phyloP scores from a whole-genome alignment of 2,329 filamentous ascomycete genomes.

The Aspergillus chevalieri region DNA sequence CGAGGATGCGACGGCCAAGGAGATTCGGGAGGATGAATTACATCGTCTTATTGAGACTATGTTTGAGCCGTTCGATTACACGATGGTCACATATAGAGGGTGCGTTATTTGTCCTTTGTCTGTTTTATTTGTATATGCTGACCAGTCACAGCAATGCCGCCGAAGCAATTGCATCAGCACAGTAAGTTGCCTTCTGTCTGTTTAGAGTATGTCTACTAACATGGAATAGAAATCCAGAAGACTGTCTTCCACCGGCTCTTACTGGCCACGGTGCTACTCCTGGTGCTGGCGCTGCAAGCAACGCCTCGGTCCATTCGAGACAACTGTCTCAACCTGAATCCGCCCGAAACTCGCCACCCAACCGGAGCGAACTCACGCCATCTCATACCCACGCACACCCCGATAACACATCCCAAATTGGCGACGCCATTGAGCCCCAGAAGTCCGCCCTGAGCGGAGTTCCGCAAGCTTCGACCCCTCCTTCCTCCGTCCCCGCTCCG shows the following conservation, averaged over 20 bases:
- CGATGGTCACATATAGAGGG: constrained; percentile 69
- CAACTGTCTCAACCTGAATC: constrained; percentile 33
- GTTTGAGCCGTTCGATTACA: constrained; percentile 95
- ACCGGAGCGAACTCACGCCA: constrained; percentile 24
- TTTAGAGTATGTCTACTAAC: constrained; percentile 8
- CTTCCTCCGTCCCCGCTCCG: constrained; percentile 20
- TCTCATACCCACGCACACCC: constrained; percentile 22
- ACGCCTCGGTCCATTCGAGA: constrained; percentile 25
- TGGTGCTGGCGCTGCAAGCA: background rate
- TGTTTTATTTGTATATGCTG: constrained; percentile 3
- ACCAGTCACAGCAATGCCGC: constrained; percentile 24
- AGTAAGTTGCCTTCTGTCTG: constrained; percentile 19
- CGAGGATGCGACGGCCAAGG: constrained; percentile 89
- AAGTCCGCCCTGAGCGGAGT: constrained; percentile 18
- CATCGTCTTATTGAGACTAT: constrained; percentile 91
- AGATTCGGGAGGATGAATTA: constrained; percentile 89
- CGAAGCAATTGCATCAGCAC: constrained; percentile 35
- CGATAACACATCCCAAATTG: constrained; percentile 20
- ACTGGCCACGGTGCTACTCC: background rate
- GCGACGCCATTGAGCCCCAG: constrained; percentile 24
- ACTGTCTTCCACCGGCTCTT: constrained; percentile 21
- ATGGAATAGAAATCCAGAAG: constrained; percentile 33
- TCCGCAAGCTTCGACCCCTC: constrained; percentile 22
- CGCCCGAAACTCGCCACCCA: constrained; percentile 24
- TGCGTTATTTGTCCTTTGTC: constrained; percentile 36